Evolutionary conservation across 2,329 filamentous ascomycete genomes (phyloP).

Genomic region (Ophiocordyceps polyrhachis-furcata): DNA sequence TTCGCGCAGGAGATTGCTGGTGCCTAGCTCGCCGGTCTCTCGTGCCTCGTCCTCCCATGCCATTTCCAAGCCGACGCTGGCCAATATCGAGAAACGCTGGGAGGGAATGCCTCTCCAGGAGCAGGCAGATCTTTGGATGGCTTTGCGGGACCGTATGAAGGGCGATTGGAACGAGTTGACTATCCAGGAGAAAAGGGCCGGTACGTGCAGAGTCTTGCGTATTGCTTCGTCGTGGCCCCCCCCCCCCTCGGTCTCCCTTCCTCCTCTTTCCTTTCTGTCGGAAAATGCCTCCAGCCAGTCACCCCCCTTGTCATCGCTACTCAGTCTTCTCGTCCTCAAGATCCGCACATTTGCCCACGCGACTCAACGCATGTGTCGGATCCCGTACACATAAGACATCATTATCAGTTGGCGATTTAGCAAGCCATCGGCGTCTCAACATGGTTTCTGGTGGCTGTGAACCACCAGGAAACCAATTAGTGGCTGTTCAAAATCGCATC

Average conservation of each 20-base stretch:
- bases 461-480: too few species aligned
- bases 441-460: too few species aligned
- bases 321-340: neutral
- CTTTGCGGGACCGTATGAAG: constrained; percentile 96
- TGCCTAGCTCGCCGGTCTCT: constrained; percentile 24
- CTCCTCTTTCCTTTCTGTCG: neutral
- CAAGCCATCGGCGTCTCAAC: too few species aligned
- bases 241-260: too few species aligned
- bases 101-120: constrained; percentile 95
- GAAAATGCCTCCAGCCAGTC: constrained; percentile 15
- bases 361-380: too few species aligned
- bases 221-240: neutral
- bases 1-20: constrained; percentile 29
- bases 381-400: too few species aligned
- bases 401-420: too few species aligned
- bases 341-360: constrained; percentile 15
- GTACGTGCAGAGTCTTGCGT: constrained; percentile 34
- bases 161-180: constrained; percentile 91
- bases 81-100: constrained; percentile 99
- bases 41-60: constrained; percentile 58
- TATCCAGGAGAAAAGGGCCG: constrained; percentile 94
- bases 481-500: neutral
- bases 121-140: constrained; percentile 99
- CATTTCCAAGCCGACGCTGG: constrained; percentile 92
- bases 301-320: neutral